Conservation (phyloP, 768 basidiomycete species). For the Boletus subcaerulescens region DNA sequence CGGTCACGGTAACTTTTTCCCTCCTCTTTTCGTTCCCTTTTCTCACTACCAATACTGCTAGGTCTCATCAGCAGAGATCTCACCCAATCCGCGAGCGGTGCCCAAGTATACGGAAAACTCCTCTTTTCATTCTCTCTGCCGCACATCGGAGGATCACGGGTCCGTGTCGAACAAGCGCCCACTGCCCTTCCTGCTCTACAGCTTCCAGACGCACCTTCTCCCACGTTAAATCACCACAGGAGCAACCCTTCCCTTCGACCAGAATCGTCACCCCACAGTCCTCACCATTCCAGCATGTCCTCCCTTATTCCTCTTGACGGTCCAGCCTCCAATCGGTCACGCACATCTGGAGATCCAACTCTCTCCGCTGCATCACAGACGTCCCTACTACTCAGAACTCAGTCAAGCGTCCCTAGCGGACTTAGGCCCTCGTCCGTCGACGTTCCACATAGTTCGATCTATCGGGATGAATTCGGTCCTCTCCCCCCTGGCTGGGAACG, state of each 20-base stretch:
- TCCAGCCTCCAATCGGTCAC: constrained; percentile 11
- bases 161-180: constrained; percentile 16
- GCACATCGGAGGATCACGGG: constrained; percentile 20
- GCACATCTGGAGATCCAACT: constrained; percentile 15
- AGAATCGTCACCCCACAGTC: constrained; percentile 16
- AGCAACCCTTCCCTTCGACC: constrained; percentile 25
- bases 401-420: constrained; percentile 6
- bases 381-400: constrained; percentile 14
- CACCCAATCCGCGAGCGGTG: constrained; percentile 21
- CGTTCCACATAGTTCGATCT: constrained; percentile 16
- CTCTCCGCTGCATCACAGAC: constrained; percentile 8
- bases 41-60: constrained; percentile 23
- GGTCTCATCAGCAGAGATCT: constrained; percentile 72
- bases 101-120: constrained; percentile 77
- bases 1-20: constrained; percentile 39
- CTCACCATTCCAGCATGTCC: constrained; percentile 20
- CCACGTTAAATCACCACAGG: constrained; percentile 14
- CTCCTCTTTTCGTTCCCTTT: background rate
- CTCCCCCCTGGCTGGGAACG: constrained; percentile 85
- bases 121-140: constrained; percentile 59
- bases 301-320: constrained; percentile 13
- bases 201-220: constrained; percentile 11
- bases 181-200: constrained; percentile 13
- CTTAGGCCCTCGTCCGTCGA: constrained; percentile 4
- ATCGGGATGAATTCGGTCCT: constrained; percentile 58